Conservation (phyloP, 169 alveolate genomes). For the Cryptosporidium ryanae region DNA sequence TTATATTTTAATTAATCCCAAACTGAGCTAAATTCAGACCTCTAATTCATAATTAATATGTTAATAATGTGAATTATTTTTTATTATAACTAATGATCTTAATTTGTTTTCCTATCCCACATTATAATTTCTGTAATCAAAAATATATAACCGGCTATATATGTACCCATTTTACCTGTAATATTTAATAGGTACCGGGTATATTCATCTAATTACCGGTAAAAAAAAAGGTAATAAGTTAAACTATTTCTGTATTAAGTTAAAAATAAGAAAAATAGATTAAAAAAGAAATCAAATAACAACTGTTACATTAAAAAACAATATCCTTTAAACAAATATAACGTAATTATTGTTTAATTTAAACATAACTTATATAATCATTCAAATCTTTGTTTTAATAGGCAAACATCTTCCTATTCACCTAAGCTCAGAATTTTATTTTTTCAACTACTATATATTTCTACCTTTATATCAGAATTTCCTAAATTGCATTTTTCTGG, state of each 20-base stretch:
- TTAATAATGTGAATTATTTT: not conserved
- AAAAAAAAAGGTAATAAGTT: not conserved
- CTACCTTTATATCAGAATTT: conserved; percentile 56
- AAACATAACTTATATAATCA: not conserved
- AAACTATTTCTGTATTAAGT: not conserved
- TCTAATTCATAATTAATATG: not conserved
- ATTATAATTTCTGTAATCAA: not conserved
- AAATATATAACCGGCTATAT: not conserved
- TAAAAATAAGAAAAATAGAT: not conserved
- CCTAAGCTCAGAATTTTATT: not conserved
- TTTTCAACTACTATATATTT: conserved; percentile 11
- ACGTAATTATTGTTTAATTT: not conserved
- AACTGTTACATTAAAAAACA: too few species aligned
- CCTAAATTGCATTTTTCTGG: conserved; percentile 42
- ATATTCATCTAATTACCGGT: not conserved
- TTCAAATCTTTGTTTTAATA: not conserved
- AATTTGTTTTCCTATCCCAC: not conserved
- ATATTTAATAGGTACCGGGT: not conserved
- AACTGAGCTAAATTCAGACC: not conserved
- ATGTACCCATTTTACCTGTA: not conserved
- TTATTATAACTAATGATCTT: not conserved
- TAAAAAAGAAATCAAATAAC: too few species aligned
- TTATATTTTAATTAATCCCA: not conserved
- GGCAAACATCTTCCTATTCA: too few species aligned
- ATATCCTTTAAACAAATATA: not conserved